phyloP scores from a whole-genome alignment of 2,329 filamentous ascomycete genomes.

The Curvularia sp. region DNA sequence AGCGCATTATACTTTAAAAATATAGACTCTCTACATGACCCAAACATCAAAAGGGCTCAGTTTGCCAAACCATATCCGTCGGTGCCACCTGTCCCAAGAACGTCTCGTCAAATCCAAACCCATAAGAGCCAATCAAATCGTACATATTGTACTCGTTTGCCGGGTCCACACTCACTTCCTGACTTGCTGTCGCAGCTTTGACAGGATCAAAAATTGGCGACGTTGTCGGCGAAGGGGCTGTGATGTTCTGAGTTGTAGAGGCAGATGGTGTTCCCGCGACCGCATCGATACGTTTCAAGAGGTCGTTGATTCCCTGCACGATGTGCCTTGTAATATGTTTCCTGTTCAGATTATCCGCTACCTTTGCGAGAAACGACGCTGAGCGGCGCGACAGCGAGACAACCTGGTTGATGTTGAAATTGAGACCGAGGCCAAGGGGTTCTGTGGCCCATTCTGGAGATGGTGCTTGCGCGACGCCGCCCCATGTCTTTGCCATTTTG shows the following conservation, averaged over 20 bases:
- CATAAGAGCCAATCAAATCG: conserved; percentile 42
- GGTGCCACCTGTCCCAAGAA: conserved; percentile 40
- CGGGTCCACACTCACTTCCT: conserved; percentile 5
- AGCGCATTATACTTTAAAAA: not conserved
- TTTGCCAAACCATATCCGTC: conserved; percentile 42
- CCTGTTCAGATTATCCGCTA: conserved; percentile 39
- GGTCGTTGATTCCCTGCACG: conserved; percentile 38
- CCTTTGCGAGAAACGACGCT: conserved; percentile 34
- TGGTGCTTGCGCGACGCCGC: conserved; percentile 42
- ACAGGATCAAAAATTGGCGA: conserved; percentile 9
- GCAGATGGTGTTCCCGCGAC: conserved; percentile 22
- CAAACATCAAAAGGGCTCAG: conserved; percentile 28
- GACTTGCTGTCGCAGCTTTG: conserved; percentile 3
- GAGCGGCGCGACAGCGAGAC: conserved; percentile 37
- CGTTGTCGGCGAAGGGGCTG: not conserved
- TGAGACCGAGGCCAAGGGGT: conserved; percentile 37
- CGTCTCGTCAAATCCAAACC: conserved; percentile 44
- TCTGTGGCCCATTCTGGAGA: conserved; percentile 38
- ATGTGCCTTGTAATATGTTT: conserved; percentile 42
- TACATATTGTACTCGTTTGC: conserved; percentile 36
- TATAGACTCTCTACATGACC: not conserved
- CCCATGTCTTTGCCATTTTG: conserved; percentile 57
- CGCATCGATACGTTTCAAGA: conserved; percentile 38
- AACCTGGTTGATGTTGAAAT: conserved; percentile 42
- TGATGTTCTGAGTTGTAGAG: not conserved